These are phyloP conservation scores for Sarocladium strictum DNA, from an alignment of 2,329 filamentous ascomycete species.

Conservation along the genomic window DNA sequence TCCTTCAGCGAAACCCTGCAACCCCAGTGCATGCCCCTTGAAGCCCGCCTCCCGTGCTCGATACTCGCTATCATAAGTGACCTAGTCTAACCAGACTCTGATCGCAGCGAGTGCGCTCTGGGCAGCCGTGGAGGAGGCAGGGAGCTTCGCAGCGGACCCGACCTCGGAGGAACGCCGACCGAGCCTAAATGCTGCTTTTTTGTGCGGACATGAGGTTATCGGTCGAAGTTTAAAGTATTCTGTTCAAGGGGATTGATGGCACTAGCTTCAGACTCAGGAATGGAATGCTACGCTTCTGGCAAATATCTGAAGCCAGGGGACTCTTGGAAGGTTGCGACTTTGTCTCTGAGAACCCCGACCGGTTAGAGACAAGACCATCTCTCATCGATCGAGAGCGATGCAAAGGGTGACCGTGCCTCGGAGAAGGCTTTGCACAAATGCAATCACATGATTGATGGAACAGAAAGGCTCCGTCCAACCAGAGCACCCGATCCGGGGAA, in stretches of 20 bases:
- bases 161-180: not conserved
- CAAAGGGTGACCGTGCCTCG: not conserved
- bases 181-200: not conserved
- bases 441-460: conserved; percentile 6
- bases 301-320: no score
- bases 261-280: not conserved
- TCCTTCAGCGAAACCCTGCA: not conserved
- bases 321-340: no score
- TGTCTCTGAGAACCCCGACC: no score
- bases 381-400: no score
- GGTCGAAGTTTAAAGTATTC: no score
- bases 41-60: not conserved
- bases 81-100: no score
- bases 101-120: conserved; percentile 2
- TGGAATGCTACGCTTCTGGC: no score
- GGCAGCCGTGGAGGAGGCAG: not conserved
- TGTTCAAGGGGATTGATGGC: not conserved
- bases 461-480: not conserved
- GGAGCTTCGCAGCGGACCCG: not conserved
- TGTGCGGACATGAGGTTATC: no score
- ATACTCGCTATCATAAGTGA: not conserved
- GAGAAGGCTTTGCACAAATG: not conserved
- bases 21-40: not conserved
- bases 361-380: not conserved
- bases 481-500: not conserved